Evolutionary conservation across 73 alveolate species (phyloP), one percentile per base, ranked within the genome.

Genomic region (Paramecium tetraurelia): DNA sequence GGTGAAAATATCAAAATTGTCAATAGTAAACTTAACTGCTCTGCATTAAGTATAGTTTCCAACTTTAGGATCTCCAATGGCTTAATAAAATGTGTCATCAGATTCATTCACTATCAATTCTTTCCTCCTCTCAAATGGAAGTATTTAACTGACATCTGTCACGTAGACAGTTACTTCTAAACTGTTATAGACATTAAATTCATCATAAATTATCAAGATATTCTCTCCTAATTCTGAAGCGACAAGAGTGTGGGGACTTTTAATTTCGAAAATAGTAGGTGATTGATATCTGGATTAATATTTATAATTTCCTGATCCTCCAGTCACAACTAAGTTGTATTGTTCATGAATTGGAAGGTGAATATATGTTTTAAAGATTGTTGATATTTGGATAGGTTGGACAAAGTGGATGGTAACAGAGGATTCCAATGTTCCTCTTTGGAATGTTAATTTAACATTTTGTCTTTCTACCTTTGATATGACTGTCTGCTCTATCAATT

Each of bases 31-130:
- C 31, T 31, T 33, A 63, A 63, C 84, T 27, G 50, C 20, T 27
- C 46, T 63, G 12, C 86, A 72, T 38, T 38, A 72, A 14, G 86
- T 72, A 36, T 72, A 72, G 5, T 72, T 72, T 72, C 86, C 86
- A 0, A 29, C 20, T 63, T 63, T 72, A 1, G 35, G 57, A 38
- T 72, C 33, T 72, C 86, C 86, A 12, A 36, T 12, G 3, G 59
- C 86, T 16, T 36, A 36, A 72, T 72, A 72, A 29, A 12, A 72
- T 1, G 86, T 36, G 35, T 72, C 16, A 36, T 33, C 86, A 31
- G n/a, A 4, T 72, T 72, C 36, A 11, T 72, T 72, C n/a, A 72
- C 86, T 16, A 72, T 72, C 5, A 72, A 72, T 35, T 72, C 86
- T 72, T 72, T 72, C 7, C 59, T 72, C 38, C 46, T 35, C 40